phyloP scores from a whole-genome alignment of 257 asterid species.

The Agastache rugosa region DNA sequence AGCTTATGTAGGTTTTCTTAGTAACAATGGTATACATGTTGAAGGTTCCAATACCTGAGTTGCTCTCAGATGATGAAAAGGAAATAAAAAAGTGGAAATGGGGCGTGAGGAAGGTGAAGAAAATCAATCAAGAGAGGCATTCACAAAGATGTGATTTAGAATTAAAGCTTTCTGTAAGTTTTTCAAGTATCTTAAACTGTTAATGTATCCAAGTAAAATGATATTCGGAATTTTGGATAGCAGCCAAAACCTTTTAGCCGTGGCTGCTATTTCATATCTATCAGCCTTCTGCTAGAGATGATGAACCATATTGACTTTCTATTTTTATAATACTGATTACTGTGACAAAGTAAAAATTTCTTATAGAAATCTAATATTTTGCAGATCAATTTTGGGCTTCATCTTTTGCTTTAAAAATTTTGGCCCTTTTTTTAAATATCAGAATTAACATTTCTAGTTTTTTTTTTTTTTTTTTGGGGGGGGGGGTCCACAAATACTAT shows the following conservation, averaged over 20 bases:
- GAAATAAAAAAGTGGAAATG: slow-evolving; percentile 85
- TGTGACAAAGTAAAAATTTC: not conserved
- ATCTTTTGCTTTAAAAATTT: not conserved
- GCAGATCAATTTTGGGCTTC: not conserved
- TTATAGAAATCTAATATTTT: not conserved
- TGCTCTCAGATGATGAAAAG: slow-evolving; percentile 58
- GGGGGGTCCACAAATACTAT: not conserved
- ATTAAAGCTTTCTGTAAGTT: slow-evolving; percentile 88
- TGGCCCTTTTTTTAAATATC: not conserved
- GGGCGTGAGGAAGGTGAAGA: slow-evolving; percentile 77
- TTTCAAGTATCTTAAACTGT: slow-evolving; percentile 28
- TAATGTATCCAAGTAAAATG: slow-evolving; percentile 31
- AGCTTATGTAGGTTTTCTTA: slow-evolving; percentile 26
- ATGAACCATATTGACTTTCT: slow-evolving; percentile 9
- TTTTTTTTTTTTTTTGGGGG: too few relatives aligned
- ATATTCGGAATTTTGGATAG: not conserved
- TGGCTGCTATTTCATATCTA: slow-evolving; percentile 19
- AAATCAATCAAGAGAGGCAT: slow-evolving; percentile 89
- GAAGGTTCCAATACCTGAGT: slow-evolving; percentile 85
- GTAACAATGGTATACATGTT: slow-evolving; percentile 37
- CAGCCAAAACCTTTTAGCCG: not conserved
- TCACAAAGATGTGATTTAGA: slow-evolving; percentile 90
- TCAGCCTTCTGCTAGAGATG: slow-evolving; percentile 11
- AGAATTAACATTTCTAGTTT: too few relatives aligned
- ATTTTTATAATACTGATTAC: not conserved